Conservation (phyloP, 176 grass and related monocot genomes). For the Areca catechu region DNA sequence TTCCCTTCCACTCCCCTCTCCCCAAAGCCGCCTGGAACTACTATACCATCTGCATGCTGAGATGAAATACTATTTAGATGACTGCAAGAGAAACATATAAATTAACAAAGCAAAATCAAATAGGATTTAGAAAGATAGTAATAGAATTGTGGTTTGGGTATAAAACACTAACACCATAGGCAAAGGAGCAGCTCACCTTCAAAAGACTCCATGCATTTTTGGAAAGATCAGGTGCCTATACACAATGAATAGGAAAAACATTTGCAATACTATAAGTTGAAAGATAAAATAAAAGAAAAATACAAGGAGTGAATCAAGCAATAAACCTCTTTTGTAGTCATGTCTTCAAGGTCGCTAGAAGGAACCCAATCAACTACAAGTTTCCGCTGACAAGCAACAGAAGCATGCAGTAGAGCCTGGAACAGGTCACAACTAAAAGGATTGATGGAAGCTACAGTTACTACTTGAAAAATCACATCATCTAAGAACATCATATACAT, state of each 20-base stretch:
- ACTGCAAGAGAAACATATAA: background rate
- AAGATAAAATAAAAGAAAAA: no score
- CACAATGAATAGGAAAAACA: background rate
- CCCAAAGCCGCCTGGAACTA: conserved; percentile 6
- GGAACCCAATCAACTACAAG: conserved; percentile 38
- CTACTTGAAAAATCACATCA: no score
- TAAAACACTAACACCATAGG: no score
- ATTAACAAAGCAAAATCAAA: no score
- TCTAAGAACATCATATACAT: no score
- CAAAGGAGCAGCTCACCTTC: conserved; percentile 22
- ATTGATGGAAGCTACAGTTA: no score
- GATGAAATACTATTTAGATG: background rate
- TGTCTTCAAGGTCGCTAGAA: conserved; percentile 34
- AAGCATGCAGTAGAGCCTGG: conserved; percentile 42
- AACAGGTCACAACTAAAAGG: background rate
- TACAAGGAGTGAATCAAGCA: conserved; percentile 14
- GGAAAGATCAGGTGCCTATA: conserved; percentile 34
- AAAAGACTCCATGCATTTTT: conserved; percentile 50
- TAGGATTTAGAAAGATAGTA: no score
- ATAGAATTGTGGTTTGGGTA: no score
- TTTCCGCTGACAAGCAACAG: conserved; percentile 36
- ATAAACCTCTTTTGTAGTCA: conserved; percentile 25
- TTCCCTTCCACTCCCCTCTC: conserved; percentile 4
- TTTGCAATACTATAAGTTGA: no score
- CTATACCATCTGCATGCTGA: background rate